A percentile compares a stretch with the other conserved stretches of the same genome.
Conservation (phyloP, 1,284 basidiomycete species). For the Amylostereum chailletii region DNA sequence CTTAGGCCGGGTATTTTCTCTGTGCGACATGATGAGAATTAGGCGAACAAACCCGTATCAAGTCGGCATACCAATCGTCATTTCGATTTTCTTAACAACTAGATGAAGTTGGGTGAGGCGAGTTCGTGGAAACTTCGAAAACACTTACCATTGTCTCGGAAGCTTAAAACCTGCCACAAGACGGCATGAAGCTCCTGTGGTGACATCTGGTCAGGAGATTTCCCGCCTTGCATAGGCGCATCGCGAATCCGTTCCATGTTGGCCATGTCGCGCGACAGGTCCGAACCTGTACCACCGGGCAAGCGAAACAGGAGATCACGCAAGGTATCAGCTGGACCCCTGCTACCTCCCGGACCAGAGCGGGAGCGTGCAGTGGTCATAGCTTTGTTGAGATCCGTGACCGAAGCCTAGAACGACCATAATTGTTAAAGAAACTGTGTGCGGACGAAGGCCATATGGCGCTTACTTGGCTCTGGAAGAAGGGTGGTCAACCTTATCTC, state of each 20-base stretch:
- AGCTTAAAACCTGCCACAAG: conserved; percentile 81
- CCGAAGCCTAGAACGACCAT: conserved; percentile 57
- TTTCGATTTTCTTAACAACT: conserved; percentile 81
- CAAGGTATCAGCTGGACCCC: conserved; percentile 33
- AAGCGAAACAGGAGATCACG: conserved; percentile 49
- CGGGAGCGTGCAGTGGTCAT: conserved; percentile 61
- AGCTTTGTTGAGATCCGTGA: conserved; percentile 80
- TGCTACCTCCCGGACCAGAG: conserved; percentile 29
- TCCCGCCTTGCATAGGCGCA: conserved; percentile 42
- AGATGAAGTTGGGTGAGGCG: neutral
- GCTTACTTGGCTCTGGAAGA: conserved; percentile 28
- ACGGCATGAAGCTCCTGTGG: conserved; percentile 82
- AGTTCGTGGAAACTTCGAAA: neutral
- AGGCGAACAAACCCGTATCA: neutral
- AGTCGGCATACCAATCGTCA: conserved; percentile 62
- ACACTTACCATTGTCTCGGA: conserved; percentile 53
- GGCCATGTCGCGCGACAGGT: conserved; percentile 71
- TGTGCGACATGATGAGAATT: conserved; percentile 12
- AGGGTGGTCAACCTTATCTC: too few relatives aligned
- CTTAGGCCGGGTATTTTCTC: conserved; percentile 67
- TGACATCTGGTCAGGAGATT: conserved; percentile 72
- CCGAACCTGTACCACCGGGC: conserved; percentile 49
- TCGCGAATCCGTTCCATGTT: conserved; percentile 65
- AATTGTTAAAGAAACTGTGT: neutral
- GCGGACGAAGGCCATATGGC: neutral